A percentile compares a stretch with the other conserved stretches of the same genome.
Conservation (phyloP, 2,329 filamentous ascomycete genomes). For the Tolypocladium ovalisporum region DNA sequence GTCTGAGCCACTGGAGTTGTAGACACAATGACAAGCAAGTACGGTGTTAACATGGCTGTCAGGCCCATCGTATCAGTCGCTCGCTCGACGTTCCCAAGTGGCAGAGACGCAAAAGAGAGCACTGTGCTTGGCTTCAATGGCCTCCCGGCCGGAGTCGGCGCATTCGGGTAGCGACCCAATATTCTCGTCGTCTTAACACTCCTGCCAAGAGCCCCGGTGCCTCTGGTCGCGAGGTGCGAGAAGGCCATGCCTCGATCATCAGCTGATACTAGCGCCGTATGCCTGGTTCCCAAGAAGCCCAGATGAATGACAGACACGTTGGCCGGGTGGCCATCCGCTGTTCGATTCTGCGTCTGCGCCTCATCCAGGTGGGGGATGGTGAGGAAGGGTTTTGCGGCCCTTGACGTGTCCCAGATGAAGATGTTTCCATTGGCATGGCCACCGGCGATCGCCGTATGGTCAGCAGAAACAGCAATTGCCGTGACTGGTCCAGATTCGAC, state of each 20-base stretch:
- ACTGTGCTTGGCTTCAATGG: slow-evolving; percentile 86
- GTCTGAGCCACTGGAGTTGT: slow-evolving; percentile 94
- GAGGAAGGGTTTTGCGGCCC: slow-evolving; percentile 77
- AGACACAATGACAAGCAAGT: slow-evolving; percentile 91
- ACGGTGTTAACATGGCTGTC: slow-evolving; percentile 91
- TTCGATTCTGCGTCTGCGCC: slow-evolving; percentile 52
- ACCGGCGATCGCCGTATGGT: slow-evolving; percentile 82
- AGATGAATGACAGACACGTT: slow-evolving; percentile 74
- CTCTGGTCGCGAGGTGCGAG: slow-evolving; percentile 87
- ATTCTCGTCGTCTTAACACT: slow-evolving; percentile 85
- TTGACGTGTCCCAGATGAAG: slow-evolving; percentile 89
- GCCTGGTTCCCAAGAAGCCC: slow-evolving; percentile 88
- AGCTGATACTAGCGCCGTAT: slow-evolving; percentile 89
- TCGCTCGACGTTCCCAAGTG: slow-evolving; percentile 88
- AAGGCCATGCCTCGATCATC: slow-evolving; percentile 97
- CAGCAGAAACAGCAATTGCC: slow-evolving; percentile 80
- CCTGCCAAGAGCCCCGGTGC: slow-evolving; percentile 74
- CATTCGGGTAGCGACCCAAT: slow-evolving; percentile 77
- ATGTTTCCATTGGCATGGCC: slow-evolving; percentile 86
- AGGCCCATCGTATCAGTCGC: slow-evolving; percentile 79
- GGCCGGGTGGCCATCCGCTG: slow-evolving; percentile 71
- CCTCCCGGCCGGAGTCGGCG: slow-evolving; percentile 49
- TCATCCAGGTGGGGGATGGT: slow-evolving; percentile 68
- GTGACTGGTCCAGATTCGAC: slow-evolving; percentile 84
- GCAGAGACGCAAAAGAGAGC: slow-evolving; percentile 79